Conservation (phyloP, 2,329 filamentous ascomycete species). For the Aspergillus caelatus region DNA sequence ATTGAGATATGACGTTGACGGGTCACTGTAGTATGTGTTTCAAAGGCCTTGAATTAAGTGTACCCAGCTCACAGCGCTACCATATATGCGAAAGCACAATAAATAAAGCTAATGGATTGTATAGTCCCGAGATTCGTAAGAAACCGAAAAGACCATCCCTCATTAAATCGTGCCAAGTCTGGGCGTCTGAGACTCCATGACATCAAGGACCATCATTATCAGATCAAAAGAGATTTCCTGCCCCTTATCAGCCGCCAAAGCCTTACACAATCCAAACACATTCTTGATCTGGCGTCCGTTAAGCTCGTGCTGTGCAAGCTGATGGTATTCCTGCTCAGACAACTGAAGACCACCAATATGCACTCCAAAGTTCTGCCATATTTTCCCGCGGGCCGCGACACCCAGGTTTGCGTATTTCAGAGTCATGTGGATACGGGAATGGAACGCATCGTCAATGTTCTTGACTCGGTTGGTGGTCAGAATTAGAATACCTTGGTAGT, state of each 20-base stretch:
- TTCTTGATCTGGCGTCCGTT: not conserved
- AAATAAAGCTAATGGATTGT: not conserved
- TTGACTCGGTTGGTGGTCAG: conserved; percentile 4
- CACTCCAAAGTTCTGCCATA: not conserved
- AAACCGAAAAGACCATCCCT: not conserved
- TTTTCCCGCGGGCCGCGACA: not conserved
- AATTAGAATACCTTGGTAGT: conserved; percentile 6
- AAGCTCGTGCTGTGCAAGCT: not conserved
- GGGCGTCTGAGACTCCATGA: not conserved
- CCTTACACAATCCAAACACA: not conserved
- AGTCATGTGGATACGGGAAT: not conserved
- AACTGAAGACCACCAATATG: not conserved
- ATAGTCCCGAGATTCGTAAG: not conserved
- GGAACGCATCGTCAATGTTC: conserved; percentile 3
- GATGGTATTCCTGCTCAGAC: not conserved
- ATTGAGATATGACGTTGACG: too few species aligned
- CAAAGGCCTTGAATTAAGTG: too few species aligned
- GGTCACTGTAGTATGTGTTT: too few species aligned
- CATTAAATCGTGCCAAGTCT: not conserved
- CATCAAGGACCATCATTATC: not conserved
- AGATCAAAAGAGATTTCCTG: not conserved
- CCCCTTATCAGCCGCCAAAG: not conserved
- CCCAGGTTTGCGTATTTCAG: not conserved
- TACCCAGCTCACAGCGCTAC: not conserved
- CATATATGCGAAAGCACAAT: not conserved